phyloP scores from a whole-genome alignment of 2,329 filamentous ascomycete species.

The Aspergillus sp. region DNA sequence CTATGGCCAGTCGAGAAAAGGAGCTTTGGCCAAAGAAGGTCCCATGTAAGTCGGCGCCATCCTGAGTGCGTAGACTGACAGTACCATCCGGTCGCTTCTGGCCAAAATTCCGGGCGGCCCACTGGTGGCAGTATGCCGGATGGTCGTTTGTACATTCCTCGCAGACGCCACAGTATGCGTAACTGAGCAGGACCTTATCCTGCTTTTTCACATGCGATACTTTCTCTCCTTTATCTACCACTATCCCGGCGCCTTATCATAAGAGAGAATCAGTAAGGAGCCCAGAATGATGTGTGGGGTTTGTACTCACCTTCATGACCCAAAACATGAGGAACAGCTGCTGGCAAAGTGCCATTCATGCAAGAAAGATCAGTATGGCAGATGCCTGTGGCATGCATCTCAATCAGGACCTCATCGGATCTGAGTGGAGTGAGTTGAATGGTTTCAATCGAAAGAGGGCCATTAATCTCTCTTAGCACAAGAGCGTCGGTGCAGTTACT shows the following conservation, averaged over 20 bases:
- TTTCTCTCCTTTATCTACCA: slow-evolving; percentile 38
- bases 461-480: too few species aligned
- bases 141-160: slow-evolving; percentile 8
- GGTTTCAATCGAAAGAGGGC: too few species aligned
- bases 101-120: slow-evolving; percentile 9
- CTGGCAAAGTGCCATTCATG: slow-evolving; percentile 13
- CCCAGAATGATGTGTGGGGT: not conserved
- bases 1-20: slow-evolving; percentile 25
- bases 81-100: slow-evolving; percentile 8
- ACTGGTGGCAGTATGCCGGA: slow-evolving; percentile 13
- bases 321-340: slow-evolving; percentile 9
- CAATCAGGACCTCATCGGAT: slow-evolving; percentile 20
- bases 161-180: slow-evolving; percentile 14
- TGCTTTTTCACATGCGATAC: slow-evolving; percentile 30
- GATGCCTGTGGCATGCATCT: slow-evolving; percentile 26
- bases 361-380: slow-evolving; percentile 29
- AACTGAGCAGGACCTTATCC: slow-evolving; percentile 35
- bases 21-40: slow-evolving; percentile 34
- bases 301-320: slow-evolving; percentile 13
- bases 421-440: too few species aligned
- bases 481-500: too few species aligned
- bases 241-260: slow-evolving; percentile 41
- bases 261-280: not conserved
- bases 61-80: not conserved
- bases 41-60: slow-evolving; percentile 8